Percentiles rank a stretch among this genome's conserved stretches.
Conservation (phyloP, 208 protist genomes). For the Trypanosoma melophagium region DNA sequence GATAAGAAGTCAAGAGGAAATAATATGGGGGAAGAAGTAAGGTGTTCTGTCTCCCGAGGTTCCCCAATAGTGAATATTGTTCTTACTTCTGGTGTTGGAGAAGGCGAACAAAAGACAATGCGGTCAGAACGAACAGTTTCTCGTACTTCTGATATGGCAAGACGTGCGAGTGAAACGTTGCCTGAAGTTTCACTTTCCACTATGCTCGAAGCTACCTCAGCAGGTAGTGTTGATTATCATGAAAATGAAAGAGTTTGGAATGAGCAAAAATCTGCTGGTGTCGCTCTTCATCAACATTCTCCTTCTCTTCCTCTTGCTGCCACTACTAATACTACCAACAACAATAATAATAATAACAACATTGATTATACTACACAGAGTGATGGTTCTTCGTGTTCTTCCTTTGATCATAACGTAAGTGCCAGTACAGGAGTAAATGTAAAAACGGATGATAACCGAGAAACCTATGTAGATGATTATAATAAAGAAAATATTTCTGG, state of each 20-base stretch:
- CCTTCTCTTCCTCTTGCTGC: too few relatives aligned
- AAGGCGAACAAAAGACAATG: background rate
- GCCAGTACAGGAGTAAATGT: conserved; percentile 6
- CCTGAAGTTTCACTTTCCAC: conserved; percentile 25
- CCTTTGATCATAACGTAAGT: conserved; percentile 1
- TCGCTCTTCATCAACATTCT: background rate
- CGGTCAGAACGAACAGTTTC: background rate
- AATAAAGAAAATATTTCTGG: background rate
- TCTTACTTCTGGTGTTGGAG: too few relatives aligned
- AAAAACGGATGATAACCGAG: background rate
- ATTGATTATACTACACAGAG: too few relatives aligned
- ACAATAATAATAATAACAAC: too few relatives aligned
- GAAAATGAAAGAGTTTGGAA: background rate
- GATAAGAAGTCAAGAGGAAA: conserved; percentile 2
- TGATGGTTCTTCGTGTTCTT: conserved; percentile 1
- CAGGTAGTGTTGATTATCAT: conserved; percentile 1
- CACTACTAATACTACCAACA: too few relatives aligned
- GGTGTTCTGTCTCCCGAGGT: too few relatives aligned
- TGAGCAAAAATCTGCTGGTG: background rate
- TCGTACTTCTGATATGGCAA: background rate
- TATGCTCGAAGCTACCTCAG: conserved; percentile 23
- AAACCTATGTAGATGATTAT: background rate
- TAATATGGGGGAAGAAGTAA: background rate
- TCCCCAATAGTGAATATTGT: too few relatives aligned
- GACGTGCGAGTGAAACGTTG: conserved; percentile 4